Evolutionary conservation across 257 asterid genomes (phyloP).

Genomic region (Solanum bukasovii): DNA sequence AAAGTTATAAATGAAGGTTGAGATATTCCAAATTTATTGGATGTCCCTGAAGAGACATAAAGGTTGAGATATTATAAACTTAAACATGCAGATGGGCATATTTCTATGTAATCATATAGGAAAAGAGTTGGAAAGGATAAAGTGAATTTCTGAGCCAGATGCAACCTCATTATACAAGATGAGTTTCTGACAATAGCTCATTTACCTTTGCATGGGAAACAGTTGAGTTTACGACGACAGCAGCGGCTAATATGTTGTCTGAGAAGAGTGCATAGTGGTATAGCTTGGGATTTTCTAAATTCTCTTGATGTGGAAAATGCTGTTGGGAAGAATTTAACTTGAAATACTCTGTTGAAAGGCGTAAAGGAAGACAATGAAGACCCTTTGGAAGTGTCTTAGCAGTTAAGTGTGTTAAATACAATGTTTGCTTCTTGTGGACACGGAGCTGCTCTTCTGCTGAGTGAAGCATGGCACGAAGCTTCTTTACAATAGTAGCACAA

Average conservation of each 20-base stretch:
- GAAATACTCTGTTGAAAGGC: conserved; percentile 55
- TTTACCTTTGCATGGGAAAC: conserved; percentile 64
- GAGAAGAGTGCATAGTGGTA: conserved; percentile 92
- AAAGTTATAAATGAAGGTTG: neutral
- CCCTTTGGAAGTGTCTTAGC: conserved; percentile 65
- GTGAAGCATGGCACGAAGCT: conserved; percentile 60
- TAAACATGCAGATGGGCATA: neutral
- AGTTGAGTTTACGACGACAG: conserved; percentile 85
- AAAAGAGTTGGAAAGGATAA: neutral
- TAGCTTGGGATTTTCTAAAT: conserved; percentile 49
- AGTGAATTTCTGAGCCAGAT: neutral
- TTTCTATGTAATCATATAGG: neutral
- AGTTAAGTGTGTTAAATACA: conserved; percentile 52
- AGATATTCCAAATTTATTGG: neutral
- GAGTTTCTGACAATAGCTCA: neutral
- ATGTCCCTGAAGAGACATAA: neutral
- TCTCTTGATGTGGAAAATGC: conserved; percentile 47
- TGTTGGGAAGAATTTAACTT: conserved; percentile 48
- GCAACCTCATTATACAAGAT: neutral
- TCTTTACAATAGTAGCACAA: conserved; percentile 45
- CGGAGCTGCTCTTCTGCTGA: conserved; percentile 59
- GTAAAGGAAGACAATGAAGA: conserved; percentile 63
- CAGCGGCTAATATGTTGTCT: conserved; percentile 82
- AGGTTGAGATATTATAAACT: neutral
- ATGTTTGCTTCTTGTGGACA: conserved; percentile 46